Percentiles rank a stretch among this genome's conserved stretches.
These are phyloP conservation scores for Angophora floribunda DNA, from an alignment of 345 rosid genomes.

Conservation along the genomic window DNA sequence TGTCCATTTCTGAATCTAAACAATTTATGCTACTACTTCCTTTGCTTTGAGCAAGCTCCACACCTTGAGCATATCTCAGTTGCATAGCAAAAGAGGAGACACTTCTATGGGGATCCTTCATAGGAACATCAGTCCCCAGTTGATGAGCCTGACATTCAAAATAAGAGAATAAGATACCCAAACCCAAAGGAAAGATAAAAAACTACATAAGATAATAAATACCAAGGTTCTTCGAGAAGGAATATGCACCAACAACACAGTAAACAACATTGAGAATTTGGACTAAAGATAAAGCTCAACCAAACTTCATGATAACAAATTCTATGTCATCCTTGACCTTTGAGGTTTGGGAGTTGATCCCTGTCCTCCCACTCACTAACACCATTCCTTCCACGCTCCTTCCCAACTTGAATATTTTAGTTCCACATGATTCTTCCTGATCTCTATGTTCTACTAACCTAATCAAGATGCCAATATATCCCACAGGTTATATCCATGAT, in stretches of 20 bases:
- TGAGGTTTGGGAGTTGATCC: neutral
- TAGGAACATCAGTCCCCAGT: constrained; percentile 77
- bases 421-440: neutral
- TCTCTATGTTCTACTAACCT: neutral
- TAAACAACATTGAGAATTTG: neutral
- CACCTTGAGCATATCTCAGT: constrained; percentile 29
- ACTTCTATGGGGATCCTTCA: constrained; percentile 65
- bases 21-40: neutral
- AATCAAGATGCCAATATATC: neutral
- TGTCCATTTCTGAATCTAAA: constrained; percentile 1
- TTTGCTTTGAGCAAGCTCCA: constrained; percentile 8
- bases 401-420: neutral
- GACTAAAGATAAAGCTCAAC: neutral
- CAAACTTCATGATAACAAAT: neutral
- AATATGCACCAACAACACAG: neutral
- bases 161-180: neutral
- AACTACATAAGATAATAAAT: neutral
- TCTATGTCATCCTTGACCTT: neutral
- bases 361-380: neutral
- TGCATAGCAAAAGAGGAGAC: constrained; percentile 85
- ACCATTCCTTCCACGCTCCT: neutral
- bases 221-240: neutral
- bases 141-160: constrained; percentile 37
- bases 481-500: neutral
- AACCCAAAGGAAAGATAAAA: neutral